A percentile compares a stretch with the other conserved stretches of the same genome.
phyloP scores from a whole-genome alignment of 805 yeast genomes.

The Metschnikowia vanudenii region DNA sequence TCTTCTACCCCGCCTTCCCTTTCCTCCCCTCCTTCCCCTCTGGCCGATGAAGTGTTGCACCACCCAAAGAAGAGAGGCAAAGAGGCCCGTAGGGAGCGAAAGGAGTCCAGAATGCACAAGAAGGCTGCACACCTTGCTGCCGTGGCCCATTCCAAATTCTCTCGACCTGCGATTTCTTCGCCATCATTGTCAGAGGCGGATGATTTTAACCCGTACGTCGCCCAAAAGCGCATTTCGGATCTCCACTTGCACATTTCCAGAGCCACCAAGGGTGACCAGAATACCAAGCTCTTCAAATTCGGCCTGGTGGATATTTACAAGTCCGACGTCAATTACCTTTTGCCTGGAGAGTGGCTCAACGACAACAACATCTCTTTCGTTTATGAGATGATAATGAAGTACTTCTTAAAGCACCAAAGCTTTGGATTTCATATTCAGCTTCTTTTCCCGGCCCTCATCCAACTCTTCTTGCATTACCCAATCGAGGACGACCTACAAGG shows the following conservation, averaged over 20 bases:
- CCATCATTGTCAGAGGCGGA: constrained; percentile 1
- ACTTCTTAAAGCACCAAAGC: constrained; percentile 19
- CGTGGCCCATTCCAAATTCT: constrained; percentile 3
- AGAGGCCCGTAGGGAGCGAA: constrained; percentile 13
- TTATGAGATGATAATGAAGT: constrained; percentile 46
- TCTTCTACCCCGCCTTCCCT: no score
- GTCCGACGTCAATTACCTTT: constrained; percentile 56
- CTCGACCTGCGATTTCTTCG: not conserved
- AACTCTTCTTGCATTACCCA: constrained; percentile 53
- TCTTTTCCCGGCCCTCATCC: constrained; percentile 62
- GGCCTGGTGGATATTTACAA: constrained; percentile 57
- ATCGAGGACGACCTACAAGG: constrained; percentile 37
- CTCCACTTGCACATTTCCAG: constrained; percentile 10
- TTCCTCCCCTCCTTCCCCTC: not conserved
- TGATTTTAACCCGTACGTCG: constrained; percentile 9
- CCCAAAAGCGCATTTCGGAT: constrained; percentile 8
- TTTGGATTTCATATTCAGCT: constrained; percentile 28
- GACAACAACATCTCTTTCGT: constrained; percentile 66
- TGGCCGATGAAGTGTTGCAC: not conserved
- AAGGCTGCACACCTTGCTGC: constrained; percentile 2
- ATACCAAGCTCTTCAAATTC: constrained; percentile 43
- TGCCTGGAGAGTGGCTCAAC: constrained; percentile 70
- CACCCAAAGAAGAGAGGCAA: constrained; percentile 5
- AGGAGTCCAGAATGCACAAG: not conserved
- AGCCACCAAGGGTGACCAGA: constrained; percentile 13